Evolutionary conservation across 768 basidiomycete species (phyloP).

Genomic region (Lactarius deliciosus): DNA sequence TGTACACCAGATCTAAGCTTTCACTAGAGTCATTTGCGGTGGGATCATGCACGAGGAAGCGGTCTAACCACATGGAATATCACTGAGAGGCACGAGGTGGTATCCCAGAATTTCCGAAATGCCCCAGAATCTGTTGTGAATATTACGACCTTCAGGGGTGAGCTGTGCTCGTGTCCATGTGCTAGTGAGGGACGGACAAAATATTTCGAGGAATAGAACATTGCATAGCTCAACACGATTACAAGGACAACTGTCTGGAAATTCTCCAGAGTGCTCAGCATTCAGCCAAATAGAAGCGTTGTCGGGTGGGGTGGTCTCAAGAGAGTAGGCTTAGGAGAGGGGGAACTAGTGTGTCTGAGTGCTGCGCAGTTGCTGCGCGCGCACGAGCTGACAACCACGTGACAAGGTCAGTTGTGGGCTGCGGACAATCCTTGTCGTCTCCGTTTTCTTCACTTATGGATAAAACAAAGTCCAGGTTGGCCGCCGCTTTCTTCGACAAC

Average conservation of each 20-base stretch:
- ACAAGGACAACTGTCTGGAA: too few species aligned
- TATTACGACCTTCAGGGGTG: neutral
- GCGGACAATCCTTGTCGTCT: neutral
- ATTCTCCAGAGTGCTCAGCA: neutral
- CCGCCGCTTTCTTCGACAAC: slow-evolving; percentile 81
- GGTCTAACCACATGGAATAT: neutral
- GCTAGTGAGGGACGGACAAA: too few species aligned
- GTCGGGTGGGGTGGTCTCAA: too few species aligned
- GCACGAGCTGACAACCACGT: neutral
- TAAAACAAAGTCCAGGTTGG: slow-evolving; percentile 64
- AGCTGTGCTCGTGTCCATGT: neutral
- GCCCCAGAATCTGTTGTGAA: neutral
- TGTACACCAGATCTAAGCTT: neutral
- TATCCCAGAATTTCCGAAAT: neutral
- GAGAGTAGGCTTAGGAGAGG: too few species aligned
- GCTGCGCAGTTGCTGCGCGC: too few species aligned
- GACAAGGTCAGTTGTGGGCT: neutral
- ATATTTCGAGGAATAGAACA: neutral
- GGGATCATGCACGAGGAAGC: neutral
- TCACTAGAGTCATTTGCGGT: neutral
- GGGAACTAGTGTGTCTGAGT: too few species aligned
- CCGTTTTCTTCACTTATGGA: slow-evolving; percentile 46
- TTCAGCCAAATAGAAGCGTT: too few species aligned
- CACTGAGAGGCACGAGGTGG: neutral
- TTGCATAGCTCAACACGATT: neutral